phyloP scores from a whole-genome alignment of 73 alveolate species.

The Uronychia setigera region DNA sequence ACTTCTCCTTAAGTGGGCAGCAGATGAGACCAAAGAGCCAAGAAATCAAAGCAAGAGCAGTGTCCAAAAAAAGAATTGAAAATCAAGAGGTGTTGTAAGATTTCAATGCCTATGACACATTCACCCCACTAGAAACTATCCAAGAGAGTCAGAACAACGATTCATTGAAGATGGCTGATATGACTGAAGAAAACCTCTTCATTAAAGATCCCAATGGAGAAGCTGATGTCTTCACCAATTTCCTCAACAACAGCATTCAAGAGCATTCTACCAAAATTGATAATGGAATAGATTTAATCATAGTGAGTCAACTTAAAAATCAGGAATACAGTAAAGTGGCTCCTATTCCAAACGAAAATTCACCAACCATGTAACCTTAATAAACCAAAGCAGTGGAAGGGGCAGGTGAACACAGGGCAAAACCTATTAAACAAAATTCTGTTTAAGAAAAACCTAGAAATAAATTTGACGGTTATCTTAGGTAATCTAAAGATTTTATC shows the following conservation, averaged over 20 bases:
- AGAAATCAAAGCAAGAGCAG: background rate
- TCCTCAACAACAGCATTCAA: background rate
- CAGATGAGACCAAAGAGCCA: constrained; percentile 1
- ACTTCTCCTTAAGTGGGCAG: background rate
- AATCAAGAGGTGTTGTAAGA: background rate
- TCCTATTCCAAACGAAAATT: too few species aligned
- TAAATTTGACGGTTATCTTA: background rate
- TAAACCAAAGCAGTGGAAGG: too few species aligned
- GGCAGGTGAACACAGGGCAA: too few species aligned
- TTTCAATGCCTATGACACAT: too few species aligned
- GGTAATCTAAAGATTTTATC: background rate
- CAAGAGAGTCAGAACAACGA: background rate
- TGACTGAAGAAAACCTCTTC: background rate
- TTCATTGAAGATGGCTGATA: background rate
- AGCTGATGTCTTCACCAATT: background rate
- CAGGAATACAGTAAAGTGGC: too few species aligned
- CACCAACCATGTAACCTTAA: background rate
- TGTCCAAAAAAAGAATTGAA: background rate
- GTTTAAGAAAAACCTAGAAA: background rate
- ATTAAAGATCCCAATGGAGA: background rate
- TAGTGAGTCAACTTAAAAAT: background rate
- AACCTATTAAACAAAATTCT: background rate
- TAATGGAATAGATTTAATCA: background rate
- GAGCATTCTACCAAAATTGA: background rate
- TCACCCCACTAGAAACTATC: background rate